Conservation (phyloP, 768 basidiomycete species). For the Gyrodon lividus region DNA sequence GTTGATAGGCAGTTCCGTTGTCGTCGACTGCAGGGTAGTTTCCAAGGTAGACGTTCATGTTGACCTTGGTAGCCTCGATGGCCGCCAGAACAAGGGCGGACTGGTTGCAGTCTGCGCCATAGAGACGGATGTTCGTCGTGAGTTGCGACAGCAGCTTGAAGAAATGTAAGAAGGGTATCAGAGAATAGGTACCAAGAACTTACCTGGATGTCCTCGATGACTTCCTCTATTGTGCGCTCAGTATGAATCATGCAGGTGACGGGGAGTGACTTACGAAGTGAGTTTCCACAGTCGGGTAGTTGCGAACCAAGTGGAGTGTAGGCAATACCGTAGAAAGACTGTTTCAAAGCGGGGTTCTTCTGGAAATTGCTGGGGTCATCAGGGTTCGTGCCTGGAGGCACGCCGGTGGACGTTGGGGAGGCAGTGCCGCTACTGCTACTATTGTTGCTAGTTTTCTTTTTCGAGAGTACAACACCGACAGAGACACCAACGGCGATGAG, state of each 20-base stretch:
- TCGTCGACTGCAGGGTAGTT: slow-evolving; percentile 67
- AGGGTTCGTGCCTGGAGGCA: slow-evolving; percentile 36
- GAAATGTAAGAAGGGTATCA: slow-evolving; percentile 6
- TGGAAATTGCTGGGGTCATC: slow-evolving; percentile 78
- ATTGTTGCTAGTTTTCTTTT: slow-evolving; percentile 42
- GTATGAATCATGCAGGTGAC: background rate
- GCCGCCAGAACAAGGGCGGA: slow-evolving; percentile 83
- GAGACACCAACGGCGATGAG: slow-evolving; percentile 59
- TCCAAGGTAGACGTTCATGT: slow-evolving; percentile 77
- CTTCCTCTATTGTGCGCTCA: slow-evolving; percentile 37
- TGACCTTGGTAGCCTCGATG: slow-evolving; percentile 84
- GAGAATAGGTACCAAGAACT: slow-evolving; percentile 9
- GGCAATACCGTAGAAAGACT: slow-evolving; percentile 82
- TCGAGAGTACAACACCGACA: slow-evolving; percentile 65
- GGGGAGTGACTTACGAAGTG: slow-evolving; percentile 30
- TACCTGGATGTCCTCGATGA: slow-evolving; percentile 75
- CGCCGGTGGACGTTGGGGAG: slow-evolving; percentile 12
- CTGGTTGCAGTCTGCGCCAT: slow-evolving; percentile 87
- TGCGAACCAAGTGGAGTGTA: slow-evolving; percentile 82
- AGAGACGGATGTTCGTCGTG: slow-evolving; percentile 77
- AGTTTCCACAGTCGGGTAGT: slow-evolving; percentile 66
- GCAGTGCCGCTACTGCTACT: slow-evolving; percentile 29
- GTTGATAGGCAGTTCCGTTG: slow-evolving; percentile 62
- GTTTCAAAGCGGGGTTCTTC: slow-evolving; percentile 64
- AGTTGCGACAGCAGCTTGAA: slow-evolving; percentile 78